Evolutionary conservation across 371 early-diverging fungal species (phyloP).

Genomic region (Mortierella sp.): DNA sequence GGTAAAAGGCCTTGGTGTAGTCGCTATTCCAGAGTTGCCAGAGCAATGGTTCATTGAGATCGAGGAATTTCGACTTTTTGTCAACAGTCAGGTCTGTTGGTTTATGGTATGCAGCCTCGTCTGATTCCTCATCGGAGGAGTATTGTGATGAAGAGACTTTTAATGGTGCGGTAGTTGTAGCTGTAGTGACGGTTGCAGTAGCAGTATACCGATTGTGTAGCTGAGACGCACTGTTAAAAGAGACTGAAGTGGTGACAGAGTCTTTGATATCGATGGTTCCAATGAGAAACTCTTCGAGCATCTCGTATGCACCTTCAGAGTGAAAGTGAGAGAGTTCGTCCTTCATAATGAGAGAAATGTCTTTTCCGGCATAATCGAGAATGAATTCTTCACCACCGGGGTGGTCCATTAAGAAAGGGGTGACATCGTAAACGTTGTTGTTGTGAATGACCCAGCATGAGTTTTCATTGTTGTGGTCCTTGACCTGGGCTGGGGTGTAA

Average conservation of each 20-base stretch:
- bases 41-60: slow-evolving; percentile 84
- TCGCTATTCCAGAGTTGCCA: slow-evolving; percentile 80
- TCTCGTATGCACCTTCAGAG: slow-evolving; percentile 84
- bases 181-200: too few relatives aligned
- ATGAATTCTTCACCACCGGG: slow-evolving; percentile 88
- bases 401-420: slow-evolving; percentile 37
- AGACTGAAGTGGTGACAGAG: too few relatives aligned
- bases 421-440: slow-evolving; percentile 88
- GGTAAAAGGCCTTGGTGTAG: slow-evolving; percentile 86
- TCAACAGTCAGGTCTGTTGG: slow-evolving; percentile 58
- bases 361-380: slow-evolving; percentile 71
- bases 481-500: not conserved
- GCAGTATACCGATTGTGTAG: too few relatives aligned
- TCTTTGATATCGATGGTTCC: too few relatives aligned
- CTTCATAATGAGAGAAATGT: slow-evolving; percentile 76
- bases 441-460: slow-evolving; percentile 64
- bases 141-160: too few relatives aligned
- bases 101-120: too few relatives aligned
- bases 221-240: too few relatives aligned
- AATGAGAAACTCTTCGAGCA: slow-evolving; percentile 84
- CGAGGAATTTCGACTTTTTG: slow-evolving; percentile 81
- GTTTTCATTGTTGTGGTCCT: too few relatives aligned
- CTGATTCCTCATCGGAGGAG: too few relatives aligned
- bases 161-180: too few relatives aligned
- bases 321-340: slow-evolving; percentile 84